These are phyloP conservation scores for Petunia secreta DNA, from an alignment of 257 asterid genomes.

Conservation along the genomic window DNA sequence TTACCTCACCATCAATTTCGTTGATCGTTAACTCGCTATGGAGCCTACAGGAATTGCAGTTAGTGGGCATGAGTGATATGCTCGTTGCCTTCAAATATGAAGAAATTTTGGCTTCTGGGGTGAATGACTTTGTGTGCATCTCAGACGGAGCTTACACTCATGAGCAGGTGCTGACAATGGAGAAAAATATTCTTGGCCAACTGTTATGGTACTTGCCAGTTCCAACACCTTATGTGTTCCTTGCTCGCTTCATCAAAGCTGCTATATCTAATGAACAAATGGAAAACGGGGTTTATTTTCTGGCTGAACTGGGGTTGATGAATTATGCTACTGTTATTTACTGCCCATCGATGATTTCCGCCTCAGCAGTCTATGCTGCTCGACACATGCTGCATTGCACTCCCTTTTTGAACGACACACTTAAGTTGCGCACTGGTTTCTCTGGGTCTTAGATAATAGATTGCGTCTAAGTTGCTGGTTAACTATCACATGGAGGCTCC, in stretches of 20 bases:
- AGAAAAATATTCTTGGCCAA: conserved; percentile 65
- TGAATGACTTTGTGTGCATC: too few relatives aligned
- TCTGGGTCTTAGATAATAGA: conserved; percentile 59
- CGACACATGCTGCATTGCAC: conserved; percentile 52
- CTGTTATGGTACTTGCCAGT: conserved; percentile 76
- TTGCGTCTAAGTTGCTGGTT: conserved; percentile 62
- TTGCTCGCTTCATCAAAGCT: conserved; percentile 81
- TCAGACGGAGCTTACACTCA: too few relatives aligned
- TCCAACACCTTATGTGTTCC: conserved; percentile 82
- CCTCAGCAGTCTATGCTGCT: conserved; percentile 85
- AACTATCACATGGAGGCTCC: conserved; percentile 47
- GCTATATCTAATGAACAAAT: conserved; percentile 58
- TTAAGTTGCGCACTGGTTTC: conserved; percentile 67
- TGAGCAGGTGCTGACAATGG: conserved; percentile 15
- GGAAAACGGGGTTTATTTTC: conserved; percentile 51
- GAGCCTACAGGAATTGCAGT: conserved; percentile 63
- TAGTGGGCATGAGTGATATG: conserved; percentile 75
- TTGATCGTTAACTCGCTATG: conserved; percentile 69
- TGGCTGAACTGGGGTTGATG: conserved; percentile 61
- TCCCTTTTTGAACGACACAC: conserved; percentile 73
- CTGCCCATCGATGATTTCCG: conserved; percentile 85
- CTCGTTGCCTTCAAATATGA: conserved; percentile 90
- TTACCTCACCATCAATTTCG: conserved; percentile 73
- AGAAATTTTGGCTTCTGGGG: conserved; percentile 84
- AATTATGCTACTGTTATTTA: conserved; percentile 55